Percentiles rank a stretch among this genome's conserved stretches.
Evolutionary conservation across 768 basidiomycete species (phyloP).

Genomic region (Neoboletus magnificus): DNA sequence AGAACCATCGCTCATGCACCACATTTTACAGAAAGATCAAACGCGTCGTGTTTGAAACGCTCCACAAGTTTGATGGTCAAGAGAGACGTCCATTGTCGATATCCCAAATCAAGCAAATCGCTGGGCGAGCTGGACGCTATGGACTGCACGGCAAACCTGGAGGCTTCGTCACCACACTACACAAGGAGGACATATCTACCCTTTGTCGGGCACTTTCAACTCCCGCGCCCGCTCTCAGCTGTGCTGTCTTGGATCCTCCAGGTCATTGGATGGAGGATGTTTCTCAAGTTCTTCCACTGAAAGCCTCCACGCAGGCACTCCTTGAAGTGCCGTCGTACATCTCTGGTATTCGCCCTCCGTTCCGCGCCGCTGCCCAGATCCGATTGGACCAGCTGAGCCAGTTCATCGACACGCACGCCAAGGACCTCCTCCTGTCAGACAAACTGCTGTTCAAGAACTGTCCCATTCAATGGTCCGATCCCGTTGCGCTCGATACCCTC

Average conservation of each 20-base stretch:
- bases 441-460: conserved; percentile 42
- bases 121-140: conserved; percentile 89
- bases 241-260: conserved; percentile 46
- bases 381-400: conserved; percentile 32
- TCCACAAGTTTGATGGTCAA: conserved; percentile 63
- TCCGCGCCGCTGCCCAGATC: conserved; percentile 35
- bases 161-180: conserved; percentile 76
- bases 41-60: conserved; percentile 72
- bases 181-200: conserved; percentile 55
- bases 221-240: conserved; percentile 47
- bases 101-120: conserved; percentile 91
- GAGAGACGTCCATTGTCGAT: conserved; percentile 47
- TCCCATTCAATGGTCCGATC: conserved; percentile 19
- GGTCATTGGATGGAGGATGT: conserved; percentile 25
- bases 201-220: conserved; percentile 54
- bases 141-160: conserved; percentile 56
- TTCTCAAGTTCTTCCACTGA: conserved; percentile 42
- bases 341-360: conserved; percentile 41
- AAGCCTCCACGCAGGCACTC: conserved; percentile 40
- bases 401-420: conserved; percentile 42
- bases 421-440: conserved; percentile 42
- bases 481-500: conserved; percentile 18
- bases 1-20: background rate
- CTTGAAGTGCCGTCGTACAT: conserved; percentile 50
- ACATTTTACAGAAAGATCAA: conserved; percentile 72